Conservation (phyloP, 2,329 filamentous ascomycete genomes). For the Paecilomyces dactylethromorphus region DNA sequence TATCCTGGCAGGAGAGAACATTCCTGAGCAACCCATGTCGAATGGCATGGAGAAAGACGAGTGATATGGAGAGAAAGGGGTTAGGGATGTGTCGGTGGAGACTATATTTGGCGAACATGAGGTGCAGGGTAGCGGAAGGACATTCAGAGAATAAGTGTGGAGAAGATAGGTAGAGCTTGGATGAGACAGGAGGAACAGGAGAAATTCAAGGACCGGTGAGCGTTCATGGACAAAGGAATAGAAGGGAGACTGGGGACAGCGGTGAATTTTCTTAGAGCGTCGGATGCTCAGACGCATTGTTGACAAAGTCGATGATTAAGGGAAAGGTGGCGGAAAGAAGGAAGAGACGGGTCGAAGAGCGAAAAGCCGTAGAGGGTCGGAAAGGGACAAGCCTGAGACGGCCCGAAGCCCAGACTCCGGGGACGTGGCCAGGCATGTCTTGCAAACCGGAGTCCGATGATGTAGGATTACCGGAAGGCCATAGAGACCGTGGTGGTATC, state of each 20-base stretch:
- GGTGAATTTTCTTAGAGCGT: background rate
- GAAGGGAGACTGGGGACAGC: background rate
- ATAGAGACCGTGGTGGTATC: background rate
- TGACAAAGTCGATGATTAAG: background rate
- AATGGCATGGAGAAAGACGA: background rate
- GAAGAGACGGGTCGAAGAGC: background rate
- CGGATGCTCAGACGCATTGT: background rate
- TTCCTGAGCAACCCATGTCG: background rate
- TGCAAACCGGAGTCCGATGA: background rate
- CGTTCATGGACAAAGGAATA: background rate
- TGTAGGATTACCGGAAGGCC: background rate
- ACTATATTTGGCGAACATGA: background rate
- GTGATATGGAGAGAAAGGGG: background rate
- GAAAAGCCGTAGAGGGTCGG: background rate
- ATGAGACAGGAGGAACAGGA: slow-evolving; percentile 1
- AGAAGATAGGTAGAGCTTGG: slow-evolving; percentile 1
- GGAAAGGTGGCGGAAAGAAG: background rate
- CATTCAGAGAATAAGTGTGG: background rate
- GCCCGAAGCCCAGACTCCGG: background rate
- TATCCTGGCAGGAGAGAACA: background rate
- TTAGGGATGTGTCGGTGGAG: background rate
- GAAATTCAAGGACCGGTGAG: background rate
- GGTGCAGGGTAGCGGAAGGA: background rate
- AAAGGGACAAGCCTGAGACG: background rate
- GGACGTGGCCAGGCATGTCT: background rate